These are phyloP conservation scores for Didymellaceae sp. DNA, from an alignment of 2,329 filamentous ascomycete genomes.

Conservation along the genomic window DNA sequence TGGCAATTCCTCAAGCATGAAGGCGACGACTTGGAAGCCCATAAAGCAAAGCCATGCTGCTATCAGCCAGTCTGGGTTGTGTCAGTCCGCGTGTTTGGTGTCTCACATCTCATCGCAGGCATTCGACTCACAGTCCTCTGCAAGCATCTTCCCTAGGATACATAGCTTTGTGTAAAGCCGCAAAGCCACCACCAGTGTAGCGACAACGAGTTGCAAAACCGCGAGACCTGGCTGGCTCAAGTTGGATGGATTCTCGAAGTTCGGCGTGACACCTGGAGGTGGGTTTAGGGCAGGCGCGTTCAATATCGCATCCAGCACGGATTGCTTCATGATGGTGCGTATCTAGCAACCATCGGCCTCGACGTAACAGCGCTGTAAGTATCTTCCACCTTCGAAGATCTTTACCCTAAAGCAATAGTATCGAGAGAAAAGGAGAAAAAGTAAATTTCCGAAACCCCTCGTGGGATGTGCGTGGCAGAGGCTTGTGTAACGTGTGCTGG, in stretches of 20 bases:
- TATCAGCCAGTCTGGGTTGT: slow-evolving; percentile 16
- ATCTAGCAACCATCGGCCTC: not conserved
- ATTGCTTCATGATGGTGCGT: not conserved
- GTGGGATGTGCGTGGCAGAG: slow-evolving; percentile 5
- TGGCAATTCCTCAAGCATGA: slow-evolving; percentile 14
- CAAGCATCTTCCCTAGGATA: slow-evolving; percentile 14
- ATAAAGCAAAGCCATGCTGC: slow-evolving; percentile 17
- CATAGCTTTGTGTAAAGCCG: slow-evolving; percentile 15
- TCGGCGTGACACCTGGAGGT: slow-evolving; percentile 14
- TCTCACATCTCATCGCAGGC: not conserved
- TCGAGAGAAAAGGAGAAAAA: not conserved
- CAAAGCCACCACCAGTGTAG: slow-evolving; percentile 16
- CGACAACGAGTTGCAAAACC: slow-evolving; percentile 12
- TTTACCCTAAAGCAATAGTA: not conserved
- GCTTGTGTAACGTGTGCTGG: not conserved
- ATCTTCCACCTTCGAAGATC: not conserved
- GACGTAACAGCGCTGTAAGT: not conserved
- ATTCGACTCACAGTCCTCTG: slow-evolving; percentile 20
- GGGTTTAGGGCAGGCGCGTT: slow-evolving; percentile 15
- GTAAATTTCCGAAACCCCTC: not conserved
- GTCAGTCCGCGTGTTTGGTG: not conserved
- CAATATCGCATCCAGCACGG: slow-evolving; percentile 5
- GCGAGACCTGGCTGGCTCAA: slow-evolving; percentile 12
- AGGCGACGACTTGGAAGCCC: slow-evolving; percentile 15
- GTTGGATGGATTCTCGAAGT: slow-evolving; percentile 16